Base-by-base conservation (phyloP, 2,329 filamentous ascomycete genomes). In the Pseudomassariella vexata region DNA sequence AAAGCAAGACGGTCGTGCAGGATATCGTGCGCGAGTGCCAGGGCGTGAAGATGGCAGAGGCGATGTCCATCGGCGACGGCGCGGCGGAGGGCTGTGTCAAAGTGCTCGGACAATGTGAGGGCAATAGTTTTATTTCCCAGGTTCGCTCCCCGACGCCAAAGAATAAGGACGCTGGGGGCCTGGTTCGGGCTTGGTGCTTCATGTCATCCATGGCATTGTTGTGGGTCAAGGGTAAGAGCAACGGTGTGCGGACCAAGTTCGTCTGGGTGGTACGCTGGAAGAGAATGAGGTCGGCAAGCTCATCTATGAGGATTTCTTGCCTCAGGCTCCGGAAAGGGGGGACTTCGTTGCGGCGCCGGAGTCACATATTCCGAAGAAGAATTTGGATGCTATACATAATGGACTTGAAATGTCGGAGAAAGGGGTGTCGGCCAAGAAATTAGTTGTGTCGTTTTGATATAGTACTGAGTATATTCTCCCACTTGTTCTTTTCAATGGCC, bases 391-490 rank as follows among this genome's bases (percentile, higher is more conserved):
- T 14, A 18, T 34, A 6, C 32, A 34, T 19, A 16, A 22, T 3
- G 25, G 24, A 1, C 22, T 34, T 5, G 25, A 34, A 16, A 12
- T 21, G 19, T 28, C 18, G 8, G 40, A 38, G 28, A 41, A 38
- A 17, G 41, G 41, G 1, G 24, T 38, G 14, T 38, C 36, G 17
- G 36, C 37, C 3, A 36, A 34, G 24, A 44, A 41, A 15, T 17
- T 46, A 11, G 46, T 36, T 15, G 32, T 29, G 6, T 18, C 22
- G 2, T 25, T 39, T 17, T 42, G 18, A 21, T 16, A n/a, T 19
- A 17, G 24, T 15, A 14, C 9, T n/a, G 21, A 9, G n/a, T 23
- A 23, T n/a, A n/a, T n/a, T n/a, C n/a, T 23, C 21, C 21, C 9
- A 9, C 9, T n/a, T n/a, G n/a, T n/a, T n/a, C n/a, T n/a, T n/a